A percentile compares a stretch with the other conserved stretches of the same genome.
Evolutionary conservation across 129 eudicot species (phyloP).

Genomic region (Artemisia annua): DNA sequence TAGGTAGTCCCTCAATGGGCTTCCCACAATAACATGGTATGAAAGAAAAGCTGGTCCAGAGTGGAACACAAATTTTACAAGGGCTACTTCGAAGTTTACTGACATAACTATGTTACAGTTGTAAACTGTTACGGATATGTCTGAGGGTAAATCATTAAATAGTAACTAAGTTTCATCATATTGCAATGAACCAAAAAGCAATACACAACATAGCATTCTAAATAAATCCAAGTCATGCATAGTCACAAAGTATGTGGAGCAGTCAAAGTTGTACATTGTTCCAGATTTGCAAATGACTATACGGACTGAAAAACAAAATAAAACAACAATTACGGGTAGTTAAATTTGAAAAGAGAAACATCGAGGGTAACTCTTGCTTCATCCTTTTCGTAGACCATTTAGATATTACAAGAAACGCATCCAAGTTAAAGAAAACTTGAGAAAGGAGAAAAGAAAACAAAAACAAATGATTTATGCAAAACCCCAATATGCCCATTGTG

Average conservation of each 20-base stretch:
- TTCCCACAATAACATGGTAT: background rate
- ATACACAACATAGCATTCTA: background rate
- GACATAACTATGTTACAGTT: background rate
- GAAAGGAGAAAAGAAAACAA: background rate
- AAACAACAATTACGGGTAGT: constrained; percentile 16
- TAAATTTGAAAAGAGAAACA: constrained; percentile 22
- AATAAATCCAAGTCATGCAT: background rate
- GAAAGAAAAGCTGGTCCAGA: background rate
- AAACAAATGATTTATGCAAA: constrained; percentile 19
- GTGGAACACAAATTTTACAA: background rate
- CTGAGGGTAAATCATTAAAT: background rate
- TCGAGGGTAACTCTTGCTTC: constrained; percentile 10
- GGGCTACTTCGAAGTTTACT: background rate
- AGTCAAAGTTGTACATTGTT: background rate
- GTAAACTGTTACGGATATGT: background rate
- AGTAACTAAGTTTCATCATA: background rate
- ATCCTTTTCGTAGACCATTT: constrained; percentile 15
- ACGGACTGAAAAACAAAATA: background rate
- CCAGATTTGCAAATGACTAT: background rate
- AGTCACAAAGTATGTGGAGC: background rate
- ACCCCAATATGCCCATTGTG: constrained; percentile 19
- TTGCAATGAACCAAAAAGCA: background rate
- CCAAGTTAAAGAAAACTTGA: constrained; percentile 14
- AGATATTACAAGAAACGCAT: constrained; percentile 27
- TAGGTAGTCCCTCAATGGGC: too few species aligned